phyloP scores from a whole-genome alignment of 176 grass and related monocot genomes.

The Aegilops bicornis region DNA sequence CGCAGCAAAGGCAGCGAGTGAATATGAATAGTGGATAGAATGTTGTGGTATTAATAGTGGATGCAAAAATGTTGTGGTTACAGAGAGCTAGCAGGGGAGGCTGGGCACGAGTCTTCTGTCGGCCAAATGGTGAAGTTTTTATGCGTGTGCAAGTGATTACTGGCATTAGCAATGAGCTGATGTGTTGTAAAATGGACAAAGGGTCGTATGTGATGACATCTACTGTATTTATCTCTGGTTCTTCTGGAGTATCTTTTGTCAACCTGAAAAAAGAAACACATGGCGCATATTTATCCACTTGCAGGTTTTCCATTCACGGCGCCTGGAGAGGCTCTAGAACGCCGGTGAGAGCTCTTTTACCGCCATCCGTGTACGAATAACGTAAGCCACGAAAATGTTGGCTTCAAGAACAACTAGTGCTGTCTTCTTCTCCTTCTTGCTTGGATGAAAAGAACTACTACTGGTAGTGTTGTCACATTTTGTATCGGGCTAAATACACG shows the following conservation, averaged over 20 bases:
- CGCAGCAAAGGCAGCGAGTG: neutral
- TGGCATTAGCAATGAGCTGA: no score
- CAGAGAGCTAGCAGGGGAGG: no score
- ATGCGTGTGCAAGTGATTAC: neutral
- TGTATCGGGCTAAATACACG: neutral
- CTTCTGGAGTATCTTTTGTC: neutral
- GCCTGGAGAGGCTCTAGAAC: neutral
- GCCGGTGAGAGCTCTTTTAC: neutral
- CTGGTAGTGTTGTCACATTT: no score
- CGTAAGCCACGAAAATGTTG: slow-evolving; percentile 17
- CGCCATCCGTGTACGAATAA: neutral
- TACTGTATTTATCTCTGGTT: neutral
- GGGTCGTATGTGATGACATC: no score
- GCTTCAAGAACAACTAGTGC: neutral
- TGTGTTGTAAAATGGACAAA: no score
- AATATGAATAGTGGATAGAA: neutral
- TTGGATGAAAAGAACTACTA: neutral
- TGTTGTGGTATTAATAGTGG: neutral
- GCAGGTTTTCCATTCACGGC: neutral
- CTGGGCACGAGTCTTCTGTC: no score
- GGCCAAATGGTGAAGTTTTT: neutral
- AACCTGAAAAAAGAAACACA: neutral
- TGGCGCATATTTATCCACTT: slow-evolving; percentile 14
- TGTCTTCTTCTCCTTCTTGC: neutral
- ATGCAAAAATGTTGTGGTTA: neutral